Evolutionary conservation across 1,139 yeast genomes (phyloP), one percentile per base, ranked within the genome.

Genomic region (Candida labiduridarum): DNA sequence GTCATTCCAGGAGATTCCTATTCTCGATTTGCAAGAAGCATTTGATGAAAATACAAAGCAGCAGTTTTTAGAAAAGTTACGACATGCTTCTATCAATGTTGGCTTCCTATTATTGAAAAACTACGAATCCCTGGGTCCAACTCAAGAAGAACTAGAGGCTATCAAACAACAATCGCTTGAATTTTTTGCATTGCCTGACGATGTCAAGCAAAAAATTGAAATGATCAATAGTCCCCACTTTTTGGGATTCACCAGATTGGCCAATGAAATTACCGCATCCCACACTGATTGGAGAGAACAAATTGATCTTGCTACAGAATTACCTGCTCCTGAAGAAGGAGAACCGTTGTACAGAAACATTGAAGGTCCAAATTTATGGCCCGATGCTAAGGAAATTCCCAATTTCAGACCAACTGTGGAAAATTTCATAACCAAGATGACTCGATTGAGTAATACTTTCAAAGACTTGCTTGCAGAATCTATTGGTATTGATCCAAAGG

Each of bases 361-460:
- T 48, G 84, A 82, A 55, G 90, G 90, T 0, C 89, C 90, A 11
- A 83, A 83, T 56, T 65, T 77, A 51, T 85, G 85, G 84, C 85
- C 88, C 0, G 77, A 78, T 43, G 71, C 69, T 18, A 45, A 59
- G 3, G 64, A 63, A n/a, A 65, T 81, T 2, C 89, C 89, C 0
- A 62, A 72, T 1, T 84, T 84, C 61, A 67, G 77, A 52, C 71
- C 72, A 0, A 69, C 69, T 0, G 76, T 84, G 3, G 67, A 71
- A 30, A 62, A 63, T 18, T 82, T 82, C 59, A 76, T 83, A 33
- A 63, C 59, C 3, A 74, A 74, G 38, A 79, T 85, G 81, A 74
- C 78, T 4, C 49, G 53, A 4, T 69, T 85, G 40, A 69, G 84
- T 14, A 65, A 70, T 5, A 53, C 58, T 14, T 73, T 85, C 50